A percentile compares a stretch with the other conserved stretches of the same genome.
Conservation (phyloP, 2,329 filamentous ascomycete species). For the Trichoderma sp. region DNA sequence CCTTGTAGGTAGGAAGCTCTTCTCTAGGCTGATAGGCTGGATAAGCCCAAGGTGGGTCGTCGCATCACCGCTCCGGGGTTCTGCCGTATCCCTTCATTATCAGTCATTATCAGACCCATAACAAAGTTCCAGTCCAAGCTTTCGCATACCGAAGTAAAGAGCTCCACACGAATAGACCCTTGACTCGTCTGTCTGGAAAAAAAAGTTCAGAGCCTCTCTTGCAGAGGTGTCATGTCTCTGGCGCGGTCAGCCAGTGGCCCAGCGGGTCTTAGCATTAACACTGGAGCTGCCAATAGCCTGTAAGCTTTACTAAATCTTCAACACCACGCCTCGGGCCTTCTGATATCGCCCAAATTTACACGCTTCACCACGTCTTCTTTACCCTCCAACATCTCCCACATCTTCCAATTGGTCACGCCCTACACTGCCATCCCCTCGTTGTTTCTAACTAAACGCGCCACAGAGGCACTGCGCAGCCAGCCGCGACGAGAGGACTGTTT, state of each 20-base stretch:
- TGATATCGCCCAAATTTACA: slow-evolving; percentile 12
- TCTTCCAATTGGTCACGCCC: not conserved
- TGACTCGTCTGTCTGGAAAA: slow-evolving; percentile 24
- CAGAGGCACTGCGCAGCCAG: slow-evolving; percentile 40
- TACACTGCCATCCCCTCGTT: not conserved
- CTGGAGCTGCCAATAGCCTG: slow-evolving; percentile 59
- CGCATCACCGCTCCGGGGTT: slow-evolving; percentile 14
- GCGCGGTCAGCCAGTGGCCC: slow-evolving; percentile 63
- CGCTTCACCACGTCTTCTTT: not conserved
- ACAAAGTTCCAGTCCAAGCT: not conserved
- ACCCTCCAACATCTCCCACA: not conserved
- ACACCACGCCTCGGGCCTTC: slow-evolving; percentile 21
- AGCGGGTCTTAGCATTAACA: slow-evolving; percentile 66
- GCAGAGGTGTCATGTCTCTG: slow-evolving; percentile 49
- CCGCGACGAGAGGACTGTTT: slow-evolving; percentile 45
- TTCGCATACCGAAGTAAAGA: slow-evolving; percentile 17
- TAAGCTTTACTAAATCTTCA: slow-evolving; percentile 36
- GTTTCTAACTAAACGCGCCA: slow-evolving; percentile 21
- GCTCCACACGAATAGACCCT: slow-evolving; percentile 29
- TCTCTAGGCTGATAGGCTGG: slow-evolving; percentile 7
- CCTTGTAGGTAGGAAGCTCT: slow-evolving; percentile 16
- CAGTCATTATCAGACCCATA: slow-evolving; percentile 18
- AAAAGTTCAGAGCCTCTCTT: slow-evolving; percentile 29
- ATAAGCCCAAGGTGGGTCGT: not conserved
- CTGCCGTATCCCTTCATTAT: slow-evolving; percentile 23